Evolutionary conservation across 306 rosid genomes (phyloP).

Genomic region (Hippophae tibetana): DNA sequence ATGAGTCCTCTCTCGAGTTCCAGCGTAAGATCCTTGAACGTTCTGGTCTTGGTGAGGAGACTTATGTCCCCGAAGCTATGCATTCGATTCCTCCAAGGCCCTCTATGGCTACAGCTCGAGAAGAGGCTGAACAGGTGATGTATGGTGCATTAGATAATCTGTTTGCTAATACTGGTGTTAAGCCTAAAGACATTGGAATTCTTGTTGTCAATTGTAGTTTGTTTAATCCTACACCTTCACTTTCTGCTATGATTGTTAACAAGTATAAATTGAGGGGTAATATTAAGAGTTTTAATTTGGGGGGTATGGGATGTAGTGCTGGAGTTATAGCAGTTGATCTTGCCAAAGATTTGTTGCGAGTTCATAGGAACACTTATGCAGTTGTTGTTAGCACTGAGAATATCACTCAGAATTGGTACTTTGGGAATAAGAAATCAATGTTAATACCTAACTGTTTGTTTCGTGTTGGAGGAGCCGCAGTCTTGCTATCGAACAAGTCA

Average conservation of each 20-base stretch:
- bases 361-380: constrained; percentile 50
- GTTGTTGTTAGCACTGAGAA: constrained; percentile 72
- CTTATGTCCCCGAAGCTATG: constrained; percentile 46
- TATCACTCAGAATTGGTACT: constrained; percentile 68
- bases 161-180: constrained; percentile 35
- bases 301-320: constrained; percentile 85
- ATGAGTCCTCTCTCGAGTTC: constrained; percentile 38
- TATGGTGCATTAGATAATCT: constrained; percentile 51
- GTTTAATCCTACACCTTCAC: constrained; percentile 65
- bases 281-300: constrained; percentile 43
- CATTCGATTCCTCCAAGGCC: constrained; percentile 38
- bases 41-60: constrained; percentile 55
- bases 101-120: constrained; percentile 45
- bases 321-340: constrained; percentile 62
- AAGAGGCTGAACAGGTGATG: constrained; percentile 50
- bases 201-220: constrained; percentile 61
- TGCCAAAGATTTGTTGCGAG: constrained; percentile 54
- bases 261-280: constrained; percentile 46
- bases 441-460: constrained; percentile 63
- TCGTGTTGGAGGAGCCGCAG: constrained; percentile 50
- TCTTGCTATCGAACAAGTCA: constrained; percentile 43
- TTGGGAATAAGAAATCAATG: constrained; percentile 58
- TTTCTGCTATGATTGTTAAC: constrained; percentile 58
- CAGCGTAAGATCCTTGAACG: constrained; percentile 53
- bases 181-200: constrained; percentile 50